A percentile compares a stretch with the other conserved stretches of the same genome.
Evolutionary conservation across 2,329 filamentous ascomycete species (phyloP).

Genomic region (Metarhizium rileyi): DNA sequence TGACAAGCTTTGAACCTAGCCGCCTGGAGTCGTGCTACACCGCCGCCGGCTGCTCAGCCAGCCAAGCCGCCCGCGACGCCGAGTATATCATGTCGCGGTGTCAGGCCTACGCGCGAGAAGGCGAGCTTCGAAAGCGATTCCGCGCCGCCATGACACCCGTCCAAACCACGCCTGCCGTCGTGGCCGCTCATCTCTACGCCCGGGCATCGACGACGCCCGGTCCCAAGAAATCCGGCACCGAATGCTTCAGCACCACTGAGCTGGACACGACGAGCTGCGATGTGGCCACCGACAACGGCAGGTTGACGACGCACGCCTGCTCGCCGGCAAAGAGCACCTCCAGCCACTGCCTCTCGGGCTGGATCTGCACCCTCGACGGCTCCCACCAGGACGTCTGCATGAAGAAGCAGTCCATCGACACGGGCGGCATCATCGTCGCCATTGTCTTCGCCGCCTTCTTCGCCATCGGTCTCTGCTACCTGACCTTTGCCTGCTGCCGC

Average conservation of each 20-base stretch:
- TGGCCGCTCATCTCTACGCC: constrained; percentile 7
- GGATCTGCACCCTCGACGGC: constrained; percentile 33
- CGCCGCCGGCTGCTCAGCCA: constrained; percentile 24
- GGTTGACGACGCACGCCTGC: constrained; percentile 29
- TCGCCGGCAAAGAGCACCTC: constrained; percentile 23
- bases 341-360: constrained; percentile 31
- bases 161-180: neutral
- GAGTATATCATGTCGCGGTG: constrained; percentile 22
- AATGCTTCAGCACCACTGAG: constrained; percentile 28
- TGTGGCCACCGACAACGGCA: constrained; percentile 25
- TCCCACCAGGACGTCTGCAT: constrained; percentile 31
- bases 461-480: constrained; percentile 25
- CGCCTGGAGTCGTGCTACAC: constrained; percentile 30
- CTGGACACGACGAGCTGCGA: constrained; percentile 29
- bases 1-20: constrained; percentile 18
- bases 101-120: constrained; percentile 16
- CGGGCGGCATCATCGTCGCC: constrained; percentile 37
- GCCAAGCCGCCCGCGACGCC: constrained; percentile 21
- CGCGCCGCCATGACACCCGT: constrained; percentile 7
- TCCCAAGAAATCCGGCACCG: constrained; percentile 12
- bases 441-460: constrained; percentile 35
- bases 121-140: constrained; percentile 21
- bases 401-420: constrained; percentile 25
- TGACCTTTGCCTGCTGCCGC: constrained; percentile 43
- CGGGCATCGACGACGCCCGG: constrained; percentile 8